Percentiles rank a stretch among this genome's conserved stretches.
phyloP scores from a whole-genome alignment of 1,139 yeast species.

The Hyphopichia burtonii region DNA sequence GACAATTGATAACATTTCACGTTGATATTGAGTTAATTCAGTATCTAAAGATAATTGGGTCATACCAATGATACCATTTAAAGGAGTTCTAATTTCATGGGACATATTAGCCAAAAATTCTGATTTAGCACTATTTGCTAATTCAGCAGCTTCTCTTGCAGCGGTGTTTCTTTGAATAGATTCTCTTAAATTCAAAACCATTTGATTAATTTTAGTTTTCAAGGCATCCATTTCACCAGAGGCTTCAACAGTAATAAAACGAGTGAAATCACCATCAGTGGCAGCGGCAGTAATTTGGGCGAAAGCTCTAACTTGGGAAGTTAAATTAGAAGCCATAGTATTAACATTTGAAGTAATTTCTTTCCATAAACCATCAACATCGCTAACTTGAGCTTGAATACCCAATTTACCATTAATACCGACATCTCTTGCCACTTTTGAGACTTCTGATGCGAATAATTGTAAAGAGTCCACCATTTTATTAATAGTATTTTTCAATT shows the following conservation, averaged over 20 bases:
- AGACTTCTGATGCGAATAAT: constrained; percentile 83
- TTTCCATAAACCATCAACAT: constrained; percentile 90
- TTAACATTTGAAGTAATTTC: constrained; percentile 91
- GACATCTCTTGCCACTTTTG: constrained; percentile 87
- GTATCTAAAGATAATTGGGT: constrained; percentile 86
- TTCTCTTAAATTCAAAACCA: constrained; percentile 85
- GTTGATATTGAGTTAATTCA: constrained; percentile 81
- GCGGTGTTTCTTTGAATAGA: constrained; percentile 89
- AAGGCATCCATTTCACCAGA: constrained; percentile 93
- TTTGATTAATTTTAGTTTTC: constrained; percentile 86
- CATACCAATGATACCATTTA: constrained; percentile 92
- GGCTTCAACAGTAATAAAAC: constrained; percentile 88
- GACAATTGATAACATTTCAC: constrained; percentile 86
- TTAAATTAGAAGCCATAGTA: constrained; percentile 88
- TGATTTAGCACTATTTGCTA: constrained; percentile 87
- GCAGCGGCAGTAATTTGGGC: constrained; percentile 94
- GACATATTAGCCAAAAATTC: constrained; percentile 91
- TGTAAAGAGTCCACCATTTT: constrained; percentile 92
- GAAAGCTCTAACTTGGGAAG: constrained; percentile 90
- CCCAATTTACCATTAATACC: constrained; percentile 93
- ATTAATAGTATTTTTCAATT: constrained; percentile 75
- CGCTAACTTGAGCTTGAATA: constrained; percentile 87
- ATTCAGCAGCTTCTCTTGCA: constrained; percentile 90
- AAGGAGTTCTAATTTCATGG: constrained; percentile 88
- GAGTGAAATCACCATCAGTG: constrained; percentile 88